Evolutionary conservation across 208 protist species (phyloP).

Genomic region (Balamuthia mandrillaris): DNA sequence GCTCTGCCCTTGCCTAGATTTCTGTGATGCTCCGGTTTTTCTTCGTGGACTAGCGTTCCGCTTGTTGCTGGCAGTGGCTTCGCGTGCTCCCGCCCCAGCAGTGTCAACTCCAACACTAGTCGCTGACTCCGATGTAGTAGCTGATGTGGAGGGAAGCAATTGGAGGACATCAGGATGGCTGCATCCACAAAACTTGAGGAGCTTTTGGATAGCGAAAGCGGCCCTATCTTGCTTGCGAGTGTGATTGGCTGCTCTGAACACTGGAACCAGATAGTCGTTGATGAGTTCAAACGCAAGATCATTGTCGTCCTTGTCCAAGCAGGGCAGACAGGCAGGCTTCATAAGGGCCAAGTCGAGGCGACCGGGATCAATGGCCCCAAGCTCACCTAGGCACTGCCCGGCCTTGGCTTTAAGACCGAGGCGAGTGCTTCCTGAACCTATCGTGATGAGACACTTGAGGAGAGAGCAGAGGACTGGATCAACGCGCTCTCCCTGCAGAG

Average conservation of each 20-base stretch:
- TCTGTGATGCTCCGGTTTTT: too few species aligned
- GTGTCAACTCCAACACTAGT: too few species aligned
- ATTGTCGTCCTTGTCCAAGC: not conserved
- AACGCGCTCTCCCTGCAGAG: not conserved
- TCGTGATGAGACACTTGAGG: not conserved
- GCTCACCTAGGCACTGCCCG: slow-evolving; percentile 37
- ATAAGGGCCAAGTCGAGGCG: slow-evolving; percentile 33
- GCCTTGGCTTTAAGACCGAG: not conserved
- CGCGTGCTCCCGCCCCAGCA: too few species aligned
- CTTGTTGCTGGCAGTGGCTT: too few species aligned
- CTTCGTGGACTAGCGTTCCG: too few species aligned
- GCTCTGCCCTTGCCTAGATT: too few species aligned
- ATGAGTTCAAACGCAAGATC: slow-evolving; percentile 42
- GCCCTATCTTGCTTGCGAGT: slow-evolving; percentile 53
- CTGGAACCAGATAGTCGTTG: slow-evolving; percentile 40
- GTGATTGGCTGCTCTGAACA: slow-evolving; percentile 35
- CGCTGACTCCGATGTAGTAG: too few species aligned
- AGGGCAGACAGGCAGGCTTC: not conserved
- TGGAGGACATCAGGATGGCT: too few species aligned
- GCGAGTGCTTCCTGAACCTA: not conserved
- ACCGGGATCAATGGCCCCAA: slow-evolving; percentile 62
- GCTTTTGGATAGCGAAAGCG: slow-evolving; percentile 61
- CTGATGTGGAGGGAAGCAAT: not conserved
- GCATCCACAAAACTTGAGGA: slow-evolving; percentile 41
- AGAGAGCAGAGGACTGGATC: not conserved